Evolutionary conservation across 345 rosid genomes (phyloP), one percentile per base, ranked within the genome.

Genomic region (Arabis alpina): DNA sequence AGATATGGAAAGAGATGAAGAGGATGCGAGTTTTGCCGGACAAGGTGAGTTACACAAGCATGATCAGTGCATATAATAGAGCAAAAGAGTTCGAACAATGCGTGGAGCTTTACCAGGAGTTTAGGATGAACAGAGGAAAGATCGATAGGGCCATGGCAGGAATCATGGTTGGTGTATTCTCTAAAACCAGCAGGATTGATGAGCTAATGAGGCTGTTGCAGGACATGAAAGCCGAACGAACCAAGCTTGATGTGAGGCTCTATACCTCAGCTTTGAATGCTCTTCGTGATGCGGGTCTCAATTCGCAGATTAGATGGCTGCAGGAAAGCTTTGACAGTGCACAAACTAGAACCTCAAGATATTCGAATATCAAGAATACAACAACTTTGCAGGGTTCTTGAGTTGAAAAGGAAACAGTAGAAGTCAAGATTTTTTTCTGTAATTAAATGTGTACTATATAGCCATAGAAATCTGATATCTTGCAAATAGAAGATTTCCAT

Each of bases 1-100:
- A 87, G 85, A 28, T 88, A 3, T 92, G 96, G 96, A 90, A 80
- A 71, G 95, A 92, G 61, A 88, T 92, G 91, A 77, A 83, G 82
- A 76, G 95, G 51, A 86, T 82, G 65, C 87, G 83, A 60, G 81
- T 88, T 58, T 76, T 72, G 13, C 91, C 98, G 0, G 98, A 92
- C 56, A 87, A 84, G 77, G 90, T 92, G n/a, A 85, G 86, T 49
- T 90, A 92, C 81, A 90, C 95, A 0, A 85, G 85, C 47, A 62
- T 90, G 40, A 83, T 92, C 36, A 73, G 83, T 8, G 98, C 96
- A 4, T 88, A 87, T 54, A 90, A 81, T 41, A 86, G 80, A 76
- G 87, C 80, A 6, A 76, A 76, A 61, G 91, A 92, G 73, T 90
- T 68, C 1, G 93, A 84, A 24, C 63, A 19, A 56, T 90, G 96